Evolutionary conservation across 1,284 basidiomycete genomes (phyloP), one percentile per base, ranked within the genome.

Genomic region (Ceratobasidium sp.): DNA sequence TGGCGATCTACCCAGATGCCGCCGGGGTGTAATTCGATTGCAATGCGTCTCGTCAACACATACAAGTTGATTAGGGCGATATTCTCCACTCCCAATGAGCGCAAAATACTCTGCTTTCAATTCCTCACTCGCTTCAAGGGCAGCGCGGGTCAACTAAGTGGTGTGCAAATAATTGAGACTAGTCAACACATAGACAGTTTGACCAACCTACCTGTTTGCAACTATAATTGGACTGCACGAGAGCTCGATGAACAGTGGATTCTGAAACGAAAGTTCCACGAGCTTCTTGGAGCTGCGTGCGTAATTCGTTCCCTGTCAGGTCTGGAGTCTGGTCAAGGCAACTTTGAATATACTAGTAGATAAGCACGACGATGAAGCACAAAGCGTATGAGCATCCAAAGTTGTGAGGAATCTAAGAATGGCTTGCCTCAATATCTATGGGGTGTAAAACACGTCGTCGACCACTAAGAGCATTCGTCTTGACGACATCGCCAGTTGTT

Each of bases 31-130:
- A n/a, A 72, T 68, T 43, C 74, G 74, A 42, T 74, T 74, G 8
- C 42, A 29, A 17, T 64, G 69, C 52, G 74, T 74, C 56, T 74
- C 74, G 69, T 74, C 72, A 3, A 74, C 64, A 22, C 74, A 20
- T 17, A 74, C 73, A 56, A 69, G 72, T n/a, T n/a, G n/a, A n/a
- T n/a, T n/a, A n/a, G n/a, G n/a, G n/a, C n/a, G n/a, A n/a, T n/a
- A n/a, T n/a, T n/a, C n/a, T n/a, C n/a, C n/a, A n/a, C 17, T 49
- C 20, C 13, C 71, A 38, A 47, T 20, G 50, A 34, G 50, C 27
- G 29, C 29, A n/a, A n/a, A n/a, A n/a, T n/a, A n/a, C n/a, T n/a
- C 50, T 27, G 50, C 50, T 34, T 32, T 27, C 15, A n/a, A n/a
- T 4, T 34, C 4, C 22, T 53, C 50, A 53, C 35, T 32, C 6